A percentile compares a stretch with the other conserved stretches of the same genome.
phyloP scores from a whole-genome alignment of 2,329 filamentous ascomycete genomes.

The Seiridium unicorne region DNA sequence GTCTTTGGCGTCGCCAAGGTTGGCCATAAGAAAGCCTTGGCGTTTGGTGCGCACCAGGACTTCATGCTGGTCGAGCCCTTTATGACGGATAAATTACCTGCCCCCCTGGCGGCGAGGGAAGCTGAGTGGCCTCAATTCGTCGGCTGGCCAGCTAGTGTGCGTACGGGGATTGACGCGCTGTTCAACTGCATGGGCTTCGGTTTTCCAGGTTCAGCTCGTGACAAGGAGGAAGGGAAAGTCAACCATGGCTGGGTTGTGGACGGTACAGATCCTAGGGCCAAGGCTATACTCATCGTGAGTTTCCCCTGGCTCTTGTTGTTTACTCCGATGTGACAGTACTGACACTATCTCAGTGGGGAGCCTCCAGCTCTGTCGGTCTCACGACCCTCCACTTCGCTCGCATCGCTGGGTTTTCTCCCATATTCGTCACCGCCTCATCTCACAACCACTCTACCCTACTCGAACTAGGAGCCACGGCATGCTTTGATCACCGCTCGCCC shows the following conservation, averaged over 20 bases:
- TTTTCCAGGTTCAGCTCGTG: slow-evolving; percentile 4
- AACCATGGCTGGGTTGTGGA: background rate
- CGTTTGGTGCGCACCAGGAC: slow-evolving; percentile 18
- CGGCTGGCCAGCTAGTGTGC: slow-evolving; percentile 5
- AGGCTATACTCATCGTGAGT: slow-evolving; percentile 13
- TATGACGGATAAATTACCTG: slow-evolving; percentile 7
- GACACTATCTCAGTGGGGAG: slow-evolving; percentile 22
- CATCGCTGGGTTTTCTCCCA: slow-evolving; percentile 23
- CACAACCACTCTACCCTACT: slow-evolving; percentile 26
- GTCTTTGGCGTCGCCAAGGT: slow-evolving; percentile 16
- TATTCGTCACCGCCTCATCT: slow-evolving; percentile 25
- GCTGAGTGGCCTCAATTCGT: slow-evolving; percentile 7
- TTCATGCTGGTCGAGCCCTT: slow-evolving; percentile 13
- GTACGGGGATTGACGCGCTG: slow-evolving; percentile 8
- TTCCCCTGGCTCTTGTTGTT: too few relatives aligned
- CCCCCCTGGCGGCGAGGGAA: background rate
- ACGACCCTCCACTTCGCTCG: slow-evolving; percentile 27
- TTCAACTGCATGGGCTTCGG: slow-evolving; percentile 12
- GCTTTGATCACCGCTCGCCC: slow-evolving; percentile 30
- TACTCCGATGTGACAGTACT: too few relatives aligned
- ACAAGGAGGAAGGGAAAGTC: background rate
- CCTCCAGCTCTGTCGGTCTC: slow-evolving; percentile 26
- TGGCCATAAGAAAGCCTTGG: slow-evolving; percentile 12
- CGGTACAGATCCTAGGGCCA: slow-evolving; percentile 10
- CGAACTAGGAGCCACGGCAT: slow-evolving; percentile 24